phyloP scores from a whole-genome alignment of 805 yeast species.

The Yarrowia sp. region DNA sequence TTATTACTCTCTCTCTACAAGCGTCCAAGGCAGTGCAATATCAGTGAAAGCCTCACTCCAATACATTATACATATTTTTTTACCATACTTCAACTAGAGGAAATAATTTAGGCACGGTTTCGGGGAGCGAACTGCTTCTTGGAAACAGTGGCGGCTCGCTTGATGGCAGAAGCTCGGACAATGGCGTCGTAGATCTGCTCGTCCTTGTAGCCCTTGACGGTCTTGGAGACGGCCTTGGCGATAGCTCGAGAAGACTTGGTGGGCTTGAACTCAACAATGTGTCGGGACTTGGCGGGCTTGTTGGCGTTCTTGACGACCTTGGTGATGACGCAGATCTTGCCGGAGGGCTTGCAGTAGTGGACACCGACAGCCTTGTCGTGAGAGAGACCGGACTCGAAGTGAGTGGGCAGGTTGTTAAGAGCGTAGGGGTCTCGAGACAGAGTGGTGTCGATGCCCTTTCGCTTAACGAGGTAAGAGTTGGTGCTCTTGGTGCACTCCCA shows the following conservation, averaged over 20 bases:
- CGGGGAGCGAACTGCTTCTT: constrained; percentile 50
- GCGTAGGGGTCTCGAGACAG: constrained; percentile 61
- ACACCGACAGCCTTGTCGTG: constrained; percentile 60
- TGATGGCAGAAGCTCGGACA: constrained; percentile 57
- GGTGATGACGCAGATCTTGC: constrained; percentile 54
- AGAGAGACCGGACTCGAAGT: constrained; percentile 57
- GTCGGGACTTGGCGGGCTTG: constrained; percentile 56
- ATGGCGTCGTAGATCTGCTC: constrained; percentile 59
- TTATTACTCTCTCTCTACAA: not conserved
- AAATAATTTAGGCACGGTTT: constrained; percentile 40
- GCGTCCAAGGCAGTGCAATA: not conserved
- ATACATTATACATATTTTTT: constrained; percentile 14
- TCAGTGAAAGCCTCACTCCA: constrained; percentile 20
- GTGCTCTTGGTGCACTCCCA: constrained; percentile 60
- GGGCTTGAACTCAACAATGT: constrained; percentile 53
- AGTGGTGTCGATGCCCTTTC: constrained; percentile 52
- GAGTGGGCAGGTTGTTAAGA: constrained; percentile 57
- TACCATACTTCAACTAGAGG: constrained; percentile 14
- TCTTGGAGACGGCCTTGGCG: constrained; percentile 57
- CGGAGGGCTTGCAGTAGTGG: constrained; percentile 49
- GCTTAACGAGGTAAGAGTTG: constrained; percentile 58
- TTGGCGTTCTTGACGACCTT: constrained; percentile 56
- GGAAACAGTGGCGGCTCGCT: constrained; percentile 52
- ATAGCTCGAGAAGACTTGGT: constrained; percentile 55
- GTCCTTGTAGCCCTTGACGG: constrained; percentile 57